Evolutionary conservation across 2,329 filamentous ascomycete genomes (phyloP), one percentile per base, ranked within the genome.

Genomic region (Bisporella sp.): DNA sequence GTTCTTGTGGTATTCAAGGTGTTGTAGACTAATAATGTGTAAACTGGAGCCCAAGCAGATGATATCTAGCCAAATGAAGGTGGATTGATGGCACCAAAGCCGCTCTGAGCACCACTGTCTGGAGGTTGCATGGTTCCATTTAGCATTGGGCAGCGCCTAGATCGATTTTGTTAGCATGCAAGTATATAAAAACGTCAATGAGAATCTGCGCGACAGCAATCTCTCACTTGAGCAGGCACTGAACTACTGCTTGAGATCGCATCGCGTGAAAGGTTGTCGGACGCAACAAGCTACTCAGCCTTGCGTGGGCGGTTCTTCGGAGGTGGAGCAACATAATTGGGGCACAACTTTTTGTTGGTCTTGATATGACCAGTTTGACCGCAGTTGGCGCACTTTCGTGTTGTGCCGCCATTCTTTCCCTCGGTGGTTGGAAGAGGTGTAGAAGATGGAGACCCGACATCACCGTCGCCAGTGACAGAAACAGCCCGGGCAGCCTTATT

Each of bases 331-430:
- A 21, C 41, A 31, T 40, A 44, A 35, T 49, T 51, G 48, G 50
- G 47, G 52, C 57, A 62, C 55, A 80, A 93, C 89, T 96, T 97
- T 74, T 96, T 95, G 75, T 97, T 97, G 45, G 92, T 97, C 71
- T 96, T 96, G 75, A 99, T 99, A 65, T 99, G 93, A 32, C 93
- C 93, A 49, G 95, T 87, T 68, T 93, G 87, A 46, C 93, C 93
- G 71, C 93, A 99, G 69, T 96, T 97, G 59, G 93, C 93, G 71
- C 93, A 99, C 73, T 97, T 97, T 62, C 95, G 80, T 33, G 85
- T 85, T 50, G 89, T 95, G 54, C 84, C 82, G 45, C 73, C 78
- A 53, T 66, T 64, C 54, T 74, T 72, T 21, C 21, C 21, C 61
- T 76, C 72, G 63, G 81, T 70, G 4, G 71, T 69, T 32, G 73